Percentiles rank a stretch among this genome's conserved stretches.
Evolutionary conservation across 208 protist species (phyloP).

Genomic region (Willaertia magna): DNA sequence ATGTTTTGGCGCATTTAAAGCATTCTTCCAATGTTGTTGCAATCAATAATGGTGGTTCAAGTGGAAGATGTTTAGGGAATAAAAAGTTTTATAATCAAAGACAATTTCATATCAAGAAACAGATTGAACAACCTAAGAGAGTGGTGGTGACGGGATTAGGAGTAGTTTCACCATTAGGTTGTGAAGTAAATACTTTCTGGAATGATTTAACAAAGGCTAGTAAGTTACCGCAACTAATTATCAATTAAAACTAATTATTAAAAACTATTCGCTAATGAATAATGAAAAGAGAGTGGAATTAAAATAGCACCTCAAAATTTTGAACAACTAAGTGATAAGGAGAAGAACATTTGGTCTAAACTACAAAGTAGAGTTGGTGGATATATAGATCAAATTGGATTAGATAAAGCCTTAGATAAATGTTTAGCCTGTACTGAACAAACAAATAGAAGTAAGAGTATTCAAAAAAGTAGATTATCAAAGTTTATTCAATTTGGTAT

Average conservation of each 20-base stretch:
- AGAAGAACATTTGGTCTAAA: neutral
- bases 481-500: conserved; percentile 42
- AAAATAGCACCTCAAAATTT: neutral
- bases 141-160: conserved; percentile 89
- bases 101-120: neutral
- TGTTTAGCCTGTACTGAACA: neutral
- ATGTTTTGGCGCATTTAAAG: too few species aligned
- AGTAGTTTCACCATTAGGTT: conserved; percentile 74
- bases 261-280: neutral
- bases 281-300: neutral
- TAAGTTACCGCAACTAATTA: neutral
- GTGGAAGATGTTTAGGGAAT: too few species aligned
- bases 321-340: neutral
- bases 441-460: neutral
- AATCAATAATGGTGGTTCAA: too few species aligned
- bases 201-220: conserved; percentile 46
- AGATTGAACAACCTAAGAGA: conserved; percentile 14
- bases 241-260: neutral
- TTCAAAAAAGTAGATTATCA: conserved; percentile 10
- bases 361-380: neutral
- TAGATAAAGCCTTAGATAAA: neutral
- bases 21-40: too few species aligned
- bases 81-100: too few species aligned
- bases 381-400: neutral
- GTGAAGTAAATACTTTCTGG: conserved; percentile 56